Evolutionary conservation across 805 yeast genomes (phyloP).

Genomic region (Pichia heedii): DNA sequence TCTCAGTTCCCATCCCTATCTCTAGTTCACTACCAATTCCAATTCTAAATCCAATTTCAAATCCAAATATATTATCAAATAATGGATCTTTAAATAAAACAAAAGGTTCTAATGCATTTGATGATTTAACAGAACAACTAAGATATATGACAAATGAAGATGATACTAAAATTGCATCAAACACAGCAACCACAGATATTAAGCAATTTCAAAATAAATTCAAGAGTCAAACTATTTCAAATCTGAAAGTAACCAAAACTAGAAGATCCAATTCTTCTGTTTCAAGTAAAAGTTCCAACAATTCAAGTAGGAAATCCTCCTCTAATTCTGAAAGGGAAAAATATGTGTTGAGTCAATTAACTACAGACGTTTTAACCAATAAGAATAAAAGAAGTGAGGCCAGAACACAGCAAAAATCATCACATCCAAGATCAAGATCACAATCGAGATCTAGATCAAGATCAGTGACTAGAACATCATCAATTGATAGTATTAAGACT

Average conservation of each 20-base stretch:
- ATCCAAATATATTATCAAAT: neutral
- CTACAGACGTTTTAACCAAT: neutral
- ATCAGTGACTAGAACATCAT: slow-evolving; percentile 4
- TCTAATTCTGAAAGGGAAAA: neutral
- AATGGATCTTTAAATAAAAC: neutral
- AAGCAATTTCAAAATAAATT: slow-evolving; percentile 6
- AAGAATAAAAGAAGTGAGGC: neutral
- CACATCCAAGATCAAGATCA: slow-evolving; percentile 5
- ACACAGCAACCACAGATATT: neutral
- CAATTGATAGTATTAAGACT: slow-evolving; percentile 4
- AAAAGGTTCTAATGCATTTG: slow-evolving; percentile 1
- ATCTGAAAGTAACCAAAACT: slow-evolving; percentile 5
- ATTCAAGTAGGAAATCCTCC: slow-evolving; percentile 2
- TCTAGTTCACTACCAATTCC: neutral
- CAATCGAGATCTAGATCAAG: slow-evolving; percentile 1
- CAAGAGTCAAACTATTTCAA: neutral
- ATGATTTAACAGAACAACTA: slow-evolving; percentile 2
- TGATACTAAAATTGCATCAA: neutral
- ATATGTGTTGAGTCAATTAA: neutral
- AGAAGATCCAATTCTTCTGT: slow-evolving; percentile 5
- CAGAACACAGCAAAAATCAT: no score
- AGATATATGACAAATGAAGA: neutral
- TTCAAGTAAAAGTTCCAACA: slow-evolving; percentile 1
- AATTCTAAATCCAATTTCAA: neutral
- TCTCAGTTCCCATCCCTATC: neutral